Evolutionary conservation across 176 grass and related monocot species (phyloP).

Genomic region (Carex parvula): DNA sequence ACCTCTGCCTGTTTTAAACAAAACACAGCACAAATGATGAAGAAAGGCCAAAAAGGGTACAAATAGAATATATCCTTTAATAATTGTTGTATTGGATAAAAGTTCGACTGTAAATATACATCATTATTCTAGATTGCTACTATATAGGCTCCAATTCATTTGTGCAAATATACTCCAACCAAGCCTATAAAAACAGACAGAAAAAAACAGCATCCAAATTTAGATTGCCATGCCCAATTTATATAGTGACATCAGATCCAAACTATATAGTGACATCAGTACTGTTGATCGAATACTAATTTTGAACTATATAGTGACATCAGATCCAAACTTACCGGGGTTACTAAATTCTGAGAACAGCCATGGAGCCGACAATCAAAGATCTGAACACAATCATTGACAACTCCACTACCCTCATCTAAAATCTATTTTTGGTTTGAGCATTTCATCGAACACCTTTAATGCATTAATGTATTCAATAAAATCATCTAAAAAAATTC

Average conservation of each 20-base stretch:
- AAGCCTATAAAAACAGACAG: background rate
- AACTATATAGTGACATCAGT: no score
- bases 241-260: background rate
- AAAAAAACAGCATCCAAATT: background rate
- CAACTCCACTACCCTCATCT: no score
- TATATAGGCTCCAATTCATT: background rate
- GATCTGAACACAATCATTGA: no score
- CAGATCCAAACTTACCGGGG: no score
- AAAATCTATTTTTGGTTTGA: no score
- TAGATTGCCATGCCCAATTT: background rate
- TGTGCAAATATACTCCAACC: background rate
- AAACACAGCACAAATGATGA: slow-evolving; percentile 5
- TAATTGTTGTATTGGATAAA: background rate
- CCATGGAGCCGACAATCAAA: no score
- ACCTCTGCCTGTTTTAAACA: slow-evolving; percentile 55
- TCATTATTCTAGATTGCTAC: background rate
- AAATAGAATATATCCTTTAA: background rate
- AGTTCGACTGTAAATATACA: background rate
- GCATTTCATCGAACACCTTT: no score
- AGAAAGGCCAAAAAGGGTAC: background rate
- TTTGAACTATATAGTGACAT: no score
- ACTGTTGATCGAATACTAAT: no score
- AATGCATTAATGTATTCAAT: no score
- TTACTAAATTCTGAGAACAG: no score
- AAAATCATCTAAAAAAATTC: no score